A percentile compares a stretch with the other conserved stretches of the same genome.
Conservation (phyloP, 1,284 basidiomycete genomes). For the Pholiota adiposa region DNA sequence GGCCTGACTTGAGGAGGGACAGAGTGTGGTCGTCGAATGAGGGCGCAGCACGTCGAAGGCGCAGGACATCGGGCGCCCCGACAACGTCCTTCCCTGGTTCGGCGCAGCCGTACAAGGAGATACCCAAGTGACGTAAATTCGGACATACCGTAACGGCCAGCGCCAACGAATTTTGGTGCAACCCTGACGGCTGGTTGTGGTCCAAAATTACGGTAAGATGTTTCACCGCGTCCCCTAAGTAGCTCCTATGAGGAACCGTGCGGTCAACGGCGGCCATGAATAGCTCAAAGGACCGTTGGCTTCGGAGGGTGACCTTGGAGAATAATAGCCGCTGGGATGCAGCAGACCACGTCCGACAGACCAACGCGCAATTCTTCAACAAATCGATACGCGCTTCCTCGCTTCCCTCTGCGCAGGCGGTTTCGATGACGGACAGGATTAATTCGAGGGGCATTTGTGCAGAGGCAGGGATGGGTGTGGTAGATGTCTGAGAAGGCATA, state of each 20-base stretch:
- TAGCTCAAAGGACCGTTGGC: constrained; percentile 53
- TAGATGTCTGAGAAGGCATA: constrained; percentile 10
- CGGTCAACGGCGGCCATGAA: constrained; percentile 56
- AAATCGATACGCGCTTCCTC: constrained; percentile 42
- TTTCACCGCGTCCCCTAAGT: constrained; percentile 55
- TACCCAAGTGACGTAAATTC: constrained; percentile 55
- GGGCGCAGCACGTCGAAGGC: constrained; percentile 53
- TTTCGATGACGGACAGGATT: constrained; percentile 63
- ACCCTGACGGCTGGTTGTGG: constrained; percentile 63
- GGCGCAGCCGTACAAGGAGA: constrained; percentile 62
- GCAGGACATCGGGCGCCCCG: constrained; percentile 48
- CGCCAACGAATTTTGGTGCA: constrained; percentile 60
- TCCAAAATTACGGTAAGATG: constrained; percentile 62
- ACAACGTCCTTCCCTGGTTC: constrained; percentile 50
- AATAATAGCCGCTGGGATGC: constrained; percentile 69
- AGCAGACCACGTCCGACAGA: constrained; percentile 66
- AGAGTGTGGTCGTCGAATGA: constrained; percentile 60
- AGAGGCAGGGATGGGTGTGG: constrained; percentile 13
- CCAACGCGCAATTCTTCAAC: constrained; percentile 57
- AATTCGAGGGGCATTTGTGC: constrained; percentile 61
- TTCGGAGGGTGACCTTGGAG: constrained; percentile 54
- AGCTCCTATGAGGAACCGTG: constrained; percentile 47
- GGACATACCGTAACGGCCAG: constrained; percentile 60
- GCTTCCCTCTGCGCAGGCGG: constrained; percentile 47
- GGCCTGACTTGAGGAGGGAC: constrained; percentile 54